Conservation (phyloP, 2,329 filamentous ascomycete species). For the Neodidymelliopsis sp. region DNA sequence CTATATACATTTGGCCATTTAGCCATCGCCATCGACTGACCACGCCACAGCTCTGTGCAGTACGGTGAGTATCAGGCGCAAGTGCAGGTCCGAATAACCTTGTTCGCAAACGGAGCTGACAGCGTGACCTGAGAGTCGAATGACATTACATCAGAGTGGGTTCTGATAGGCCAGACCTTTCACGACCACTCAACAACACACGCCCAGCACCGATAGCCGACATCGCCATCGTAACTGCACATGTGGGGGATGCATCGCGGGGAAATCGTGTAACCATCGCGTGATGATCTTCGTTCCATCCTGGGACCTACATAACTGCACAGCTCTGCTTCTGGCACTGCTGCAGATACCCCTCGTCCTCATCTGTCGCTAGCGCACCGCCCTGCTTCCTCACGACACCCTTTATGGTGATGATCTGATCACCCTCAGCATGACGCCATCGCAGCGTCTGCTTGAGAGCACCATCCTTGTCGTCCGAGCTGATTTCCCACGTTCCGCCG, state of each 20-base stretch:
- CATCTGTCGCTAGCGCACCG: constrained; percentile 61
- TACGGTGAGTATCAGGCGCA: constrained; percentile 9
- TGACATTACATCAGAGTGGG: constrained; percentile 33
- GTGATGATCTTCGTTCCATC: constrained; percentile 3
- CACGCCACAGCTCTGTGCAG: constrained; percentile 1
- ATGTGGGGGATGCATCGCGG: constrained; percentile 2
- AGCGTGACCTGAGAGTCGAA: constrained; percentile 41
- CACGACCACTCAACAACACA: constrained; percentile 5
- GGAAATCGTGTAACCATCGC: constrained; percentile 13
- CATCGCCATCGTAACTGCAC: constrained; percentile 5
- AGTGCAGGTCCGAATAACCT: constrained; percentile 4
- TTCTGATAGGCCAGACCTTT: constrained; percentile 6
- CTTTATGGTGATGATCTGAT: constrained; percentile 78
- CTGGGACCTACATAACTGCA: constrained; percentile 51
- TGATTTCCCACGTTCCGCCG: constrained; percentile 90
- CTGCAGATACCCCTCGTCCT: constrained; percentile 82
- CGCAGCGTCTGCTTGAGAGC: constrained; percentile 76
- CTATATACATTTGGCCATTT: constrained; percentile 8
- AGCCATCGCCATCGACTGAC: constrained; percentile 11
- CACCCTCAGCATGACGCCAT: constrained; percentile 93
- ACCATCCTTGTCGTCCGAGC: constrained; percentile 72
- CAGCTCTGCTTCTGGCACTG: constrained; percentile 57
- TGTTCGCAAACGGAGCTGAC: constrained; percentile 31
- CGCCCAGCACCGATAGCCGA: constrained; percentile 21
- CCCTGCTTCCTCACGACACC: constrained; percentile 71